Conservation (phyloP, 345 rosid genomes). For the Sisymbrium altissimum region DNA sequence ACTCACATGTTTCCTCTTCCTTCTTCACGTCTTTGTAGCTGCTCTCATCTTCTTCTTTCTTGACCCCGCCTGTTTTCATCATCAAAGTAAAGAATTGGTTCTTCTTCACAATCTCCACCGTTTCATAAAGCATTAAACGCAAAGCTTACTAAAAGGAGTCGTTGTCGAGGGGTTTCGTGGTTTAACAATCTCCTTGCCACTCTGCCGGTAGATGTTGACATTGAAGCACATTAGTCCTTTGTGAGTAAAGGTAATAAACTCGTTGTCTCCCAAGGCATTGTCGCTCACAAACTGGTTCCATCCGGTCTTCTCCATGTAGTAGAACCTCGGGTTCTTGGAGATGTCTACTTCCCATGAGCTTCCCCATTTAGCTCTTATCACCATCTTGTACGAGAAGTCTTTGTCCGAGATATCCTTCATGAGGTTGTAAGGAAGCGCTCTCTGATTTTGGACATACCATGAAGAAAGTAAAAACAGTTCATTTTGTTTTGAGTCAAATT, state of each 20-base stretch:
- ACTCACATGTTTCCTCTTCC: constrained; percentile 12
- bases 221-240: constrained; percentile 5
- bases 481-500: background rate
- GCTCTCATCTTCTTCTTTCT: background rate
- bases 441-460: constrained; percentile 4
- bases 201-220: constrained; percentile 13
- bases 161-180: background rate
- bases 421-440: constrained; percentile 21
- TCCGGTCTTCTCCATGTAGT: constrained; percentile 28
- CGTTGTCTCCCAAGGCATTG: constrained; percentile 23
- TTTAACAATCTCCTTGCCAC: background rate
- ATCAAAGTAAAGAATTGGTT: background rate
- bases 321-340: constrained; percentile 4
- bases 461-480: background rate
- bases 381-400: constrained; percentile 27
- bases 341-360: constrained; percentile 12
- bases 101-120: background rate
- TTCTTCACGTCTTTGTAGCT: constrained; percentile 16
- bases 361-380: constrained; percentile 17
- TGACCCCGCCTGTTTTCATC: constrained; percentile 20
- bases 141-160: background rate
- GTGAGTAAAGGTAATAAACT: constrained; percentile 24
- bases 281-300: constrained; percentile 32
- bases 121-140: background rate
- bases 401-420: background rate